phyloP scores from a whole-genome alignment of 441 rosid species.

The Corymbia calophylla region DNA sequence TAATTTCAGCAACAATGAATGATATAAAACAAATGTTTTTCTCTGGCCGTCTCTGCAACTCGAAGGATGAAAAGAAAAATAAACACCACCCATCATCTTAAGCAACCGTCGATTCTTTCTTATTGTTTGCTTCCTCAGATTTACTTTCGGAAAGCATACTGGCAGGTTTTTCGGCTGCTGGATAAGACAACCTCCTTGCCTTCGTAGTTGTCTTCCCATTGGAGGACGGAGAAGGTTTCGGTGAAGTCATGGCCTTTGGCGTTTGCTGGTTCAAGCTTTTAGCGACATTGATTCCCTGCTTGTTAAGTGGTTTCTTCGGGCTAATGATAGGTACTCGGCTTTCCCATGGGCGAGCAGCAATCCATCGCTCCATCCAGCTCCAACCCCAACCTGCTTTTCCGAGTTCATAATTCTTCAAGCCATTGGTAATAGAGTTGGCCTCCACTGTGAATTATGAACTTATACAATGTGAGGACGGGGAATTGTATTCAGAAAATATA shows the following conservation, averaged over 20 bases:
- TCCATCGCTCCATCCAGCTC: conserved; percentile 97
- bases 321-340: conserved; percentile 40
- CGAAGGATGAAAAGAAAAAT: background rate
- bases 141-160: background rate
- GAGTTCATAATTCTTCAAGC: conserved; percentile 41
- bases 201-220: conserved; percentile 28
- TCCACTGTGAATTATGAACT: conserved; percentile 51
- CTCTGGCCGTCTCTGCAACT: background rate
- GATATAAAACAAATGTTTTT: background rate
- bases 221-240: conserved; percentile 20
- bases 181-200: conserved; percentile 63
- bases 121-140: conserved; percentile 3
- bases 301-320: conserved; percentile 49
- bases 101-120: conserved; percentile 10
- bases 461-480: background rate
- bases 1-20: background rate
- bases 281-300: conserved; percentile 29
- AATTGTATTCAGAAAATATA: background rate
- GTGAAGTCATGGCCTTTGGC: conserved; percentile 29
- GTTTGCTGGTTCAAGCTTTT: conserved; percentile 33
- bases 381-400: conserved; percentile 87
- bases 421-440: conserved; percentile 53
- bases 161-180: conserved; percentile 37
- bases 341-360: conserved; percentile 92
- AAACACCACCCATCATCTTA: background rate